Evolutionary conservation across 257 asterid genomes (phyloP).

Genomic region (Solanum acaule): DNA sequence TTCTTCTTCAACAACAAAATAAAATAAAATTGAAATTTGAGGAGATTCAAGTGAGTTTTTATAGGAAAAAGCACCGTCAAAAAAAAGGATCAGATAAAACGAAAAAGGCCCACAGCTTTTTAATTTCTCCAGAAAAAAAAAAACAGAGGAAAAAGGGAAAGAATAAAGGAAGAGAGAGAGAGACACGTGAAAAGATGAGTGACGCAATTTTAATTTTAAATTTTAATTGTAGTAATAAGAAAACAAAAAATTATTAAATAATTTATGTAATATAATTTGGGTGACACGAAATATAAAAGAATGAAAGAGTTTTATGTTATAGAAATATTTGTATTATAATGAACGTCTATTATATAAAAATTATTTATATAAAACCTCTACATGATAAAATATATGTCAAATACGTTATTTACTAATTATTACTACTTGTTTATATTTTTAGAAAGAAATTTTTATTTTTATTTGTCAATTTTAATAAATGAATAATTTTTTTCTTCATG

Average conservation of each 20-base stretch:
- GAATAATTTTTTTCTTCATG: no score
- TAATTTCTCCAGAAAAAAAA: slow-evolving; percentile 5
- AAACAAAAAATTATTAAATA: neutral
- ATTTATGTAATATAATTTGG: no score
- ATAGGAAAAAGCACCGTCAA: slow-evolving; percentile 54
- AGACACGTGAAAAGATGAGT: slow-evolving; percentile 38
- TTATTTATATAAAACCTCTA: no score
- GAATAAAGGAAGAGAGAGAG: slow-evolving; percentile 16
- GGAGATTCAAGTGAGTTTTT: slow-evolving; percentile 17
- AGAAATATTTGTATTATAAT: no score
- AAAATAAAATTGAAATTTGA: neutral
- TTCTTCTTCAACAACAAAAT: neutral
- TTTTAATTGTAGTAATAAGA: neutral
- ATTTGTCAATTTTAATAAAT: no score
- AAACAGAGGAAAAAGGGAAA: neutral
- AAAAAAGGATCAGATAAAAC: slow-evolving; percentile 12
- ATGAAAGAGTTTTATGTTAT: no score
- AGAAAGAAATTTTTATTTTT: no score
- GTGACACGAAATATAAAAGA: no score
- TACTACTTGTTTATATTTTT: no score
- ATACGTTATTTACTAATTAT: no score
- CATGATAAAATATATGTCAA: no score
- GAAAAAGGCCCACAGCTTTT: slow-evolving; percentile 29
- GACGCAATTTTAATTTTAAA: neutral
- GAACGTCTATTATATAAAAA: no score